Evolutionary conservation across 2,329 filamentous ascomycete species (phyloP).

Genomic region (Neonectria neomacrospora): DNA sequence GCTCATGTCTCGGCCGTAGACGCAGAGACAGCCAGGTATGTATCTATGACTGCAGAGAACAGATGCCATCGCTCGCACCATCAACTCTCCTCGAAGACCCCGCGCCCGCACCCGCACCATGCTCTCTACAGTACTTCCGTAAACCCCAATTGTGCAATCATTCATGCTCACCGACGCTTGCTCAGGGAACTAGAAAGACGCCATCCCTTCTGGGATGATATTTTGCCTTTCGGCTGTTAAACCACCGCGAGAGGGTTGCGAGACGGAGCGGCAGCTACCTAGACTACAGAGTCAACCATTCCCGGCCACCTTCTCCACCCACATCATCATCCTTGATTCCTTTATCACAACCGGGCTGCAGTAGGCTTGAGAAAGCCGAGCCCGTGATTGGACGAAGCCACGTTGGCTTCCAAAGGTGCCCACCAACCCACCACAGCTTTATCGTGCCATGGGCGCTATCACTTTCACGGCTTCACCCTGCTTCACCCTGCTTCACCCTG

Average conservation of each 20-base stretch:
- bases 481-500: too few species aligned
- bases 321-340: neutral
- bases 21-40: too few species aligned
- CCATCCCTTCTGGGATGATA: neutral
- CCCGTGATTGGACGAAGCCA: conserved; percentile 33
- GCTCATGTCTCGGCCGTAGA: neutral
- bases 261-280: too few species aligned
- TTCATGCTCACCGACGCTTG: neutral
- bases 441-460: conserved; percentile 30
- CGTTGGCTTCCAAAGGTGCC: neutral
- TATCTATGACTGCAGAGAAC: too few species aligned
- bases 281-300: conserved; percentile 15
- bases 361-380: conserved; percentile 32
- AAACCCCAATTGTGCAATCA: neutral
- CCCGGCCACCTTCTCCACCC: conserved; percentile 32
- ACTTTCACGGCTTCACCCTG: conserved; percentile 2
- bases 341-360: conserved; percentile 34
- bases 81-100: neutral
- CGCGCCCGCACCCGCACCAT: neutral
- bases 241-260: too few species aligned
- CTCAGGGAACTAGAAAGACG: neutral
- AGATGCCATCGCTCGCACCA: neutral
- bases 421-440: conserved; percentile 26
- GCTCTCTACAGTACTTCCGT: conserved; percentile 1
- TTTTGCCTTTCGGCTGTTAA: conserved; percentile 4